phyloP scores from a whole-genome alignment of 2,329 filamentous ascomycete genomes.

The Phoma herbarum region DNA sequence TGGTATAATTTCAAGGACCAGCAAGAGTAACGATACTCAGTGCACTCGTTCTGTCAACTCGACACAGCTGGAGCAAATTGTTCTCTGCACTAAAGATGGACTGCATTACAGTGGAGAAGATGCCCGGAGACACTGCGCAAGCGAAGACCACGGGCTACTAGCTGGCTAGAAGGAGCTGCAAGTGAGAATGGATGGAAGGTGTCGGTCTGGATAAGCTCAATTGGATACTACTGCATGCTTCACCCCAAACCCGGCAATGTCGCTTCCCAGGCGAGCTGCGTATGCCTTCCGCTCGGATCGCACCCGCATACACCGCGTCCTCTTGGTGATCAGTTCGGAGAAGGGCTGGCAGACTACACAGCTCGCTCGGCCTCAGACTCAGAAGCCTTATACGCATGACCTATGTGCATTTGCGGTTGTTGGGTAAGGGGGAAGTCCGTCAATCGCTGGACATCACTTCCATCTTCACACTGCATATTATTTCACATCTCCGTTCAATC shows the following conservation, averaged over 20 bases:
- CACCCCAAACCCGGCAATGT: background rate
- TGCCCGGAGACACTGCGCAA: background rate
- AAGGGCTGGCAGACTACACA: background rate
- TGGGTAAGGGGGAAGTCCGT: background rate
- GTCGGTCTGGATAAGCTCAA: background rate
- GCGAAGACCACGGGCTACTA: background rate
- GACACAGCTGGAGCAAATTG: background rate
- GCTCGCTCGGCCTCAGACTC: no score
- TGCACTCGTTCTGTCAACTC: background rate
- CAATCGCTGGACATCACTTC: background rate
- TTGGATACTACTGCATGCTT: background rate
- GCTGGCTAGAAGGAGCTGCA: background rate
- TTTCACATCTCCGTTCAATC: background rate
- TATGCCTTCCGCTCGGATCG: conserved; percentile 10
- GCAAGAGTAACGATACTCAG: background rate
- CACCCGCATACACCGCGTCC: background rate
- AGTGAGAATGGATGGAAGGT: background rate
- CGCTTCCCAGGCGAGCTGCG: background rate
- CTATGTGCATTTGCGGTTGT: background rate
- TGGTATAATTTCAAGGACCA: background rate
- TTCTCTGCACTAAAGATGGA: background rate
- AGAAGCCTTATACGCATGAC: background rate
- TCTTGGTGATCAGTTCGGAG: background rate
- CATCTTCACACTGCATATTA: background rate
- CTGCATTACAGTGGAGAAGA: background rate